These are phyloP conservation scores for Rhodotorula sp. DNA, from an alignment of 1,284 basidiomycete species.

Conservation along the genomic window DNA sequence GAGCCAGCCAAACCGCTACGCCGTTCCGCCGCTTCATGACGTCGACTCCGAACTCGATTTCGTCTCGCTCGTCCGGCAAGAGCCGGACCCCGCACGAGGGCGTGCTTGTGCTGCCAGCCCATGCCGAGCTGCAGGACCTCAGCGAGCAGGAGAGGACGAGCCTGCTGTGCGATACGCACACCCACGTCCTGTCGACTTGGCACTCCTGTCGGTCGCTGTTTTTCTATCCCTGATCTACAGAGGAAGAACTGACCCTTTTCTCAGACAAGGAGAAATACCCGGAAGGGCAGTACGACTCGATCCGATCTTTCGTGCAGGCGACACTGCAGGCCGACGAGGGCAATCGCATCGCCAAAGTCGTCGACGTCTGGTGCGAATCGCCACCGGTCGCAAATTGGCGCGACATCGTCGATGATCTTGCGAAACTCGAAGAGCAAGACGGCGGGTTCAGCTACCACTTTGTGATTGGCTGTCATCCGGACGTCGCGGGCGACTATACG, in stretches of 20 bases:
- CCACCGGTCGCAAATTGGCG: slow-evolving; percentile 62
- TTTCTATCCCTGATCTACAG: background rate
- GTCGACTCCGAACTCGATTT: background rate
- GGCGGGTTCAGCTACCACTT: slow-evolving; percentile 23
- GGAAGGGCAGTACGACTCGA: slow-evolving; percentile 55
- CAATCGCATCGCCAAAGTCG: slow-evolving; percentile 51
- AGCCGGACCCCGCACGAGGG: slow-evolving; percentile 13
- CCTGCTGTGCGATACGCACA: slow-evolving; percentile 72
- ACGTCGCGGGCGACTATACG: slow-evolving; percentile 67
- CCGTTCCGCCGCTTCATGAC: background rate
- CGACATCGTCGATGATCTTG: slow-evolving; percentile 28
- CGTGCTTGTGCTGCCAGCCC: slow-evolving; percentile 19
- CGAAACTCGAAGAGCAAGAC: slow-evolving; percentile 16
- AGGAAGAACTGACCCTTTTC: background rate
- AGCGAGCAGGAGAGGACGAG: background rate
- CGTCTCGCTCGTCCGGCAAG: background rate
- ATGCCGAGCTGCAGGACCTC: slow-evolving; percentile 7
- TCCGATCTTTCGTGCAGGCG: slow-evolving; percentile 65
- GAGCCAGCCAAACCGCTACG: background rate
- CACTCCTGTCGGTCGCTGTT: slow-evolving; percentile 55
- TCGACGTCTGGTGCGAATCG: slow-evolving; percentile 82
- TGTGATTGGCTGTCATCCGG: slow-evolving; percentile 50
- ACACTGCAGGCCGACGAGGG: slow-evolving; percentile 53
- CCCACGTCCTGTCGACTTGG: slow-evolving; percentile 70
- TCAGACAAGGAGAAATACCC: slow-evolving; percentile 56